Evolutionary conservation across 192 early-diverging fungal genomes (phyloP).

Genomic region (Coemansia sp.): DNA sequence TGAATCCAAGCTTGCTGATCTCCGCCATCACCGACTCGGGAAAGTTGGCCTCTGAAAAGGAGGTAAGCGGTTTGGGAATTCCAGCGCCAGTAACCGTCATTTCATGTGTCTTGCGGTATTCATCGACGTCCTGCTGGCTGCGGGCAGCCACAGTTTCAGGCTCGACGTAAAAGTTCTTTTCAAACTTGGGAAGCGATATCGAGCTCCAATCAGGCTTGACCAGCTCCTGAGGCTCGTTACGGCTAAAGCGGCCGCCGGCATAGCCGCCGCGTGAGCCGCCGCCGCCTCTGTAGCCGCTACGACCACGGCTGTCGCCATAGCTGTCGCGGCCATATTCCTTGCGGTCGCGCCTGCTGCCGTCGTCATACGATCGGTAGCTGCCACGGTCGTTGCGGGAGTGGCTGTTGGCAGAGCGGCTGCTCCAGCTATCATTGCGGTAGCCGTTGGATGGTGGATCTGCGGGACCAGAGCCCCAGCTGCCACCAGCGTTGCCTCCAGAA

Average conservation of each 20-base stretch:
- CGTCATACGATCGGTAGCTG: slow-evolving; percentile 62
- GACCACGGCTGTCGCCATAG: slow-evolving; percentile 21
- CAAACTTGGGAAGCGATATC: slow-evolving; percentile 70
- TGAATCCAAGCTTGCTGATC: slow-evolving; percentile 81
- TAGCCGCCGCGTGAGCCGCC: slow-evolving; percentile 2
- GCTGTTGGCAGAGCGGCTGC: slow-evolving; percentile 22
- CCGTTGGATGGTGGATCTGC: neutral
- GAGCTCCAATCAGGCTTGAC: slow-evolving; percentile 68
- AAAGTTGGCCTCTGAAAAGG: slow-evolving; percentile 90
- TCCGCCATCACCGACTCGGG: slow-evolving; percentile 89
- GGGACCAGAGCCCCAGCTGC: neutral
- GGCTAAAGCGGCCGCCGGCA: slow-evolving; percentile 21
- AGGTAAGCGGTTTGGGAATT: slow-evolving; percentile 85
- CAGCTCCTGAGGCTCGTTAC: slow-evolving; percentile 39
- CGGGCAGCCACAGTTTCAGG: slow-evolving; percentile 66
- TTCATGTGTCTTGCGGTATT: slow-evolving; percentile 70
- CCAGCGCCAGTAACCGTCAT: slow-evolving; percentile 81
- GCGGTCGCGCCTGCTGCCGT: slow-evolving; percentile 62
- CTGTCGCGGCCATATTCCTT: slow-evolving; percentile 53
- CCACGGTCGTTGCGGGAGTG: slow-evolving; percentile 49
- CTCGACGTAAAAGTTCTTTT: slow-evolving; percentile 98
- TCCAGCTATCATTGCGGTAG: slow-evolving; percentile 7
- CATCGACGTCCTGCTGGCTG: slow-evolving; percentile 69
- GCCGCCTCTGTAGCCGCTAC: slow-evolving; percentile 12
- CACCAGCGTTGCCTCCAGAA: slow-evolving; percentile 3